These are phyloP conservation scores for Penicillium occitanis DNA, from an alignment of 2,329 filamentous ascomycete genomes.

Conservation along the genomic window DNA sequence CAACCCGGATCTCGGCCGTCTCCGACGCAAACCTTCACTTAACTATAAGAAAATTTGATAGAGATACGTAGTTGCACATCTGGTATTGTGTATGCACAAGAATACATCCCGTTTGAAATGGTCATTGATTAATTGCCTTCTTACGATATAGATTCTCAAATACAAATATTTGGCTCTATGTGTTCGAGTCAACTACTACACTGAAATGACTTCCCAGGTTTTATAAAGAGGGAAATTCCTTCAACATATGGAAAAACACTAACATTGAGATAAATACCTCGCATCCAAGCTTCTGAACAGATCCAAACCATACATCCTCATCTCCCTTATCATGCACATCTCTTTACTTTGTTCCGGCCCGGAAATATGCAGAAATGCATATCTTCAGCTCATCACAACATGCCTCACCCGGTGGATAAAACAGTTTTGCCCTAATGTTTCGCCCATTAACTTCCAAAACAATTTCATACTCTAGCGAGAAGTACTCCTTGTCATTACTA, in stretches of 20 bases:
- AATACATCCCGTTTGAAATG: background rate
- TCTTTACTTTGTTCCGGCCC: background rate
- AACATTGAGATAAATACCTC: too few species aligned
- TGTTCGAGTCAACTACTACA: background rate
- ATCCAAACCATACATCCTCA: too few species aligned
- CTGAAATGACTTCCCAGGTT: too few species aligned
- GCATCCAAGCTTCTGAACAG: too few species aligned
- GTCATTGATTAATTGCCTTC: background rate
- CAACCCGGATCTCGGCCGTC: slow-evolving; percentile 16
- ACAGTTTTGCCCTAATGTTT: background rate
- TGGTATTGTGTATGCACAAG: background rate
- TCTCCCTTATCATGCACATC: too few species aligned
- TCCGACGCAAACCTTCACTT: slow-evolving; percentile 9
- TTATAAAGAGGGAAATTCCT: too few species aligned
- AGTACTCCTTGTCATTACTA: background rate
- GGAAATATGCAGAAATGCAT: background rate
- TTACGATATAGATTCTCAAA: background rate
- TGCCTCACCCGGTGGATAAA: background rate
- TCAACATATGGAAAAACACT: too few species aligned
- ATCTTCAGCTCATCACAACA: background rate
- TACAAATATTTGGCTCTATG: background rate
- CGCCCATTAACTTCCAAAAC: background rate
- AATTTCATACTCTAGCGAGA: background rate
- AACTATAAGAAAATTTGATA: too few species aligned
- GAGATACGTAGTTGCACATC: too few species aligned